These are phyloP conservation scores for Nakazawaea laoshanensis DNA, from an alignment of 805 yeast genomes.

Conservation along the genomic window DNA sequence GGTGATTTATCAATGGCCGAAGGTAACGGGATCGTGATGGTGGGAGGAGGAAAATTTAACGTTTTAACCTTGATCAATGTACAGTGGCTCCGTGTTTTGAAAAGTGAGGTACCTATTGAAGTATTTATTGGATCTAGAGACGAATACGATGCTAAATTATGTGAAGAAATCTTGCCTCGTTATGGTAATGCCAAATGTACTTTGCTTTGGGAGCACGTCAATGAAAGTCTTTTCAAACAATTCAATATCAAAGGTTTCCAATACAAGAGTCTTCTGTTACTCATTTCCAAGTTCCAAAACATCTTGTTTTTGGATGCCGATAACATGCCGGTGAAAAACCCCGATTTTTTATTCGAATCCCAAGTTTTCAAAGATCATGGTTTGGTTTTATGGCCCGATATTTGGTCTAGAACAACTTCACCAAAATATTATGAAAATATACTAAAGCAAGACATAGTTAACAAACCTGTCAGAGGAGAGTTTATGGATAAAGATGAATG, in stretches of 20 bases:
- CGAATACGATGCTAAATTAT: slow-evolving; percentile 39
- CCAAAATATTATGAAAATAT: slow-evolving; percentile 48
- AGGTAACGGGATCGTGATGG: slow-evolving; percentile 36
- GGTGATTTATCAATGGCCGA: slow-evolving; percentile 19
- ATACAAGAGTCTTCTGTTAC: slow-evolving; percentile 40
- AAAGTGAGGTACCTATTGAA: slow-evolving; percentile 41
- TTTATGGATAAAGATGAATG: slow-evolving; percentile 20
- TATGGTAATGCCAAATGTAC: slow-evolving; percentile 36
- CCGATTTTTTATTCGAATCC: slow-evolving; percentile 38
- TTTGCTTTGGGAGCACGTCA: slow-evolving; percentile 25
- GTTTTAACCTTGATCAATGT: slow-evolving; percentile 44
- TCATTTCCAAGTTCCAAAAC: slow-evolving; percentile 36
- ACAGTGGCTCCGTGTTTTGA: slow-evolving; percentile 33
- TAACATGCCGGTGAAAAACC: slow-evolving; percentile 32
- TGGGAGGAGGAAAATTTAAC: slow-evolving; percentile 44
- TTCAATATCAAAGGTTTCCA: slow-evolving; percentile 37
- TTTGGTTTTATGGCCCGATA: slow-evolving; percentile 59
- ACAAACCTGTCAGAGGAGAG: slow-evolving; percentile 25
- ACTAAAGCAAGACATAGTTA: slow-evolving; percentile 31
- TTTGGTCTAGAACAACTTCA: slow-evolving; percentile 61
- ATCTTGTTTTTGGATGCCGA: slow-evolving; percentile 44
- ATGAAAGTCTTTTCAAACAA: slow-evolving; percentile 16
- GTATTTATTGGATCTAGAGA: slow-evolving; percentile 33
- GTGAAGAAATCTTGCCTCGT: slow-evolving; percentile 31
- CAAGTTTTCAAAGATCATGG: slow-evolving; percentile 32